Percentiles rank a stretch among this genome's conserved stretches.
These are phyloP conservation scores for Aquilaria agallochum DNA, from an alignment of 441 rosid genomes.

Conservation along the genomic window DNA sequence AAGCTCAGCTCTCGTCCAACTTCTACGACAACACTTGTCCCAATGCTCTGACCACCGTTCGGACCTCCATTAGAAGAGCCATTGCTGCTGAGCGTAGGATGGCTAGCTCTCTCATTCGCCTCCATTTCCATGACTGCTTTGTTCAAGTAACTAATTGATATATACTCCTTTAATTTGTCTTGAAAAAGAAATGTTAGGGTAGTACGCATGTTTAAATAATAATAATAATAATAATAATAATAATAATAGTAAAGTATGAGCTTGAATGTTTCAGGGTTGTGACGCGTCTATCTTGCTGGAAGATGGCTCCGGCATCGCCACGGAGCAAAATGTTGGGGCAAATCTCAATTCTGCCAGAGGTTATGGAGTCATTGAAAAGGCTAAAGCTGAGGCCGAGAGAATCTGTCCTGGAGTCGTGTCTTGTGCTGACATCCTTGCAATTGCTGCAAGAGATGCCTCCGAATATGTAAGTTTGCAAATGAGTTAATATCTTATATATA, in stretches of 20 bases:
- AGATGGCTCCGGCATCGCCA: slow-evolving; percentile 30
- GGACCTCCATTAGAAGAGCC: slow-evolving; percentile 40
- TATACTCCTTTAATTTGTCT: too few species aligned
- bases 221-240: too few species aligned
- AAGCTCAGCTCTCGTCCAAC: slow-evolving; percentile 41
- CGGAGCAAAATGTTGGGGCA: slow-evolving; percentile 34
- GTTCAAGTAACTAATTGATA: slow-evolving; percentile 11
- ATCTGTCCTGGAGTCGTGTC: slow-evolving; percentile 55
- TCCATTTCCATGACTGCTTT: slow-evolving; percentile 61
- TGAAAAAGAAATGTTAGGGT: too few species aligned
- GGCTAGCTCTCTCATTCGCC: slow-evolving; percentile 65
- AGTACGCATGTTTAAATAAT: too few species aligned
- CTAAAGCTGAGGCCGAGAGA: slow-evolving; percentile 39
- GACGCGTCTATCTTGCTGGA: slow-evolving; percentile 55
- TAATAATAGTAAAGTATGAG: too few species aligned
- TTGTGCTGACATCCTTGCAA: slow-evolving; percentile 55
- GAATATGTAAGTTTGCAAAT: slow-evolving; percentile 28
- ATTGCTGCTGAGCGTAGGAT: slow-evolving; percentile 49
- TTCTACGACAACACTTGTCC: slow-evolving; percentile 46
- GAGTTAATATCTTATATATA: not conserved
- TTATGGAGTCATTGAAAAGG: slow-evolving; percentile 40
- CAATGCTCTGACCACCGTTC: slow-evolving; percentile 39
- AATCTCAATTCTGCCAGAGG: slow-evolving; percentile 46
- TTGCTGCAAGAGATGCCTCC: slow-evolving; percentile 63
- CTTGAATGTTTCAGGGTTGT: slow-evolving; percentile 35